Evolutionary conservation across 2,329 filamentous ascomycete species (phyloP), one percentile per base, ranked within the genome.

Genomic region (Cryphonectria radicalis): DNA sequence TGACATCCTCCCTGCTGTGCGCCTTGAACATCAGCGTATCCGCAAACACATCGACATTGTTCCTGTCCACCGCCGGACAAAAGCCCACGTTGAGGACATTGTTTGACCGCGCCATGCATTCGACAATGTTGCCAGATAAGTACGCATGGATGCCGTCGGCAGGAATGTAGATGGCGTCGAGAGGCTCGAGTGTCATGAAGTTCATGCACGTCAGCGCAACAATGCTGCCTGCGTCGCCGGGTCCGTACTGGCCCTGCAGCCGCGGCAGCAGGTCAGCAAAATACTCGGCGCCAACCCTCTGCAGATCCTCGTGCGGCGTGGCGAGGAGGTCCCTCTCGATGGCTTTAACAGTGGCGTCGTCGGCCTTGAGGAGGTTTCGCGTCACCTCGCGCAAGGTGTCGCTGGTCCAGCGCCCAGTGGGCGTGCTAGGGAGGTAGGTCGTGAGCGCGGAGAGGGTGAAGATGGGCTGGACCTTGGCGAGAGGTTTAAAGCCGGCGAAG

Each of bases 21-120:
- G 90, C 87, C 50, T 83, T 83, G 81, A 93, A 94, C 0, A 87
- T 91, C 25, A 94, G 77, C 1, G 87, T 85, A 4, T 86, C 82
- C 32, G 84, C 84, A 79, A 94, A 94, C 40, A 90, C 78, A 25
- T 92, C 89, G 35, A 90, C 83, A 60, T 84, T 88, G 76, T 92
- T 87, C 17, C 91, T 85, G 63, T 92, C 89, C 0, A 88, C 87
- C 1, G 84, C 84, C 0, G 92, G 91, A 75, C 91, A 94, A 82
- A 95, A 93, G 0, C 92, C 92, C 0, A 88, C 89, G 79, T 92
- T 93, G 66, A 94, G 83, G 1, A 94, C 91, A 71, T 93, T 93
- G 82, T 94, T 90, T 28, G 86, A 90, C 10, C 91, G 86, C 1
- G 92, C 92, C 92, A 94, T 94, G 80, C 91, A 93, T 79, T 94